Conservation (phyloP, 2,329 filamentous ascomycete genomes). For the Penicillium sp. region DNA sequence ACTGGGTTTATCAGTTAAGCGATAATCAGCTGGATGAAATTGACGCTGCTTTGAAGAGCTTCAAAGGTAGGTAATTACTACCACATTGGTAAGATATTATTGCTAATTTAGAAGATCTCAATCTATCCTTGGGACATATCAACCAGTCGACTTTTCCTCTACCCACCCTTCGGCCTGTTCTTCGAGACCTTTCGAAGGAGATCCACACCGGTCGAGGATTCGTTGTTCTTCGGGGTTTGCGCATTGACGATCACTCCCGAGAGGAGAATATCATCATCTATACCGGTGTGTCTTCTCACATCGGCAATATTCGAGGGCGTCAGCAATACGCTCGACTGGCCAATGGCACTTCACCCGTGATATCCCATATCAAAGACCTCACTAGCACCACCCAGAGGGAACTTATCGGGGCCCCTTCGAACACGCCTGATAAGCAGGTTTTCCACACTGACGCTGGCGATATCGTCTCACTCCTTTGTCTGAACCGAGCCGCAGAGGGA, state of each 20-base stretch:
- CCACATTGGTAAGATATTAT: not conserved
- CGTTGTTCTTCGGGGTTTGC: constrained; percentile 45
- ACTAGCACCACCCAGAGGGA: constrained; percentile 17
- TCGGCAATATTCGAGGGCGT: constrained; percentile 40
- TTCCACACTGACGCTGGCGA: constrained; percentile 59
- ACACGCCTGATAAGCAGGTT: constrained; percentile 39
- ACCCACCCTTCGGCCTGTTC: constrained; percentile 32
- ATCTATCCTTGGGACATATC: constrained; percentile 35
- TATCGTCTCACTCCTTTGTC: constrained; percentile 51
- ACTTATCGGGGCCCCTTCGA: constrained; percentile 21
- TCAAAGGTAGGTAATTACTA: constrained; percentile 34
- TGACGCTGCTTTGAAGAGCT: constrained; percentile 42
- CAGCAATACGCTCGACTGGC: constrained; percentile 38
- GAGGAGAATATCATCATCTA: constrained; percentile 42
- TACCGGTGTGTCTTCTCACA: constrained; percentile 43
- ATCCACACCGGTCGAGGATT: constrained; percentile 46
- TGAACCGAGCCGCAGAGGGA: constrained; percentile 49
- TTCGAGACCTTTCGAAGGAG: constrained; percentile 36
- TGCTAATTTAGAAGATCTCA: constrained; percentile 31
- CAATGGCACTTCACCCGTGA: constrained; percentile 41
- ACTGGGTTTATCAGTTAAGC: constrained; percentile 38
- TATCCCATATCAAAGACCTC: constrained; percentile 64
- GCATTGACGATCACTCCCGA: constrained; percentile 35
- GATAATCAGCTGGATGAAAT: constrained; percentile 44
- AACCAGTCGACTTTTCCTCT: constrained; percentile 46